Evolutionary conservation across 2,329 filamentous ascomycete genomes (phyloP).

Genomic region (Atkinsonella texensis): DNA sequence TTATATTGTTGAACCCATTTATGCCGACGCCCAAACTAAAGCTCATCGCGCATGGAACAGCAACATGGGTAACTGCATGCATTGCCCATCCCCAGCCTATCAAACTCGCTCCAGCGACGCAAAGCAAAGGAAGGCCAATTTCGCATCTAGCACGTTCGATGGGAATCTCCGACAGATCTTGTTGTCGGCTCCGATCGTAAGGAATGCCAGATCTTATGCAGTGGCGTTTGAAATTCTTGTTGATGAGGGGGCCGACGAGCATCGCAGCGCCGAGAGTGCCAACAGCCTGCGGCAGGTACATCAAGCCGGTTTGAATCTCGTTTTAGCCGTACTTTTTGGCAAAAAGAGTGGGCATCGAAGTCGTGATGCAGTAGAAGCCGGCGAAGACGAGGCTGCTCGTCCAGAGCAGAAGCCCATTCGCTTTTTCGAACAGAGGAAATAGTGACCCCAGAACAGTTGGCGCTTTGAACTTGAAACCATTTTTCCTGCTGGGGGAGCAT

Average conservation of each 20-base stretch:
- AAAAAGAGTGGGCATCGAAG: conserved; percentile 33
- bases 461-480: conserved; percentile 22
- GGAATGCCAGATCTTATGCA: conserved; percentile 39
- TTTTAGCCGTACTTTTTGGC: conserved; percentile 44
- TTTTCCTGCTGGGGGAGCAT: conserved; percentile 11
- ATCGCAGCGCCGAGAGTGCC: conserved; percentile 36
- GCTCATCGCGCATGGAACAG: conserved; percentile 34
- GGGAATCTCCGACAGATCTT: conserved; percentile 35
- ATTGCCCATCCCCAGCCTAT: conserved; percentile 42
- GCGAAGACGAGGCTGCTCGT: conserved; percentile 34
- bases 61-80: conserved; percentile 27
- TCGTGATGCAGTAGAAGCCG: conserved; percentile 35
- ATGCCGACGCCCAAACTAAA: conserved; percentile 35
- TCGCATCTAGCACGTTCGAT: conserved; percentile 40
- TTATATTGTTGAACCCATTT: conserved; percentile 41
- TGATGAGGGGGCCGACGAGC: conserved; percentile 42
- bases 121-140: conserved; percentile 37
- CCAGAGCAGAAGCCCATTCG: conserved; percentile 31
- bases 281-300: conserved; percentile 38
- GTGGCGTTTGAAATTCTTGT: conserved; percentile 55
- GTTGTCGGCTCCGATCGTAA: conserved; percentile 39
- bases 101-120: conserved; percentile 33
- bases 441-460: conserved; percentile 31
- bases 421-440: conserved; percentile 28
- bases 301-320: conserved; percentile 41